Base-by-base conservation (phyloP, 2,329 filamentous ascomycete genomes). In the Fusarium algeriense region DNA sequence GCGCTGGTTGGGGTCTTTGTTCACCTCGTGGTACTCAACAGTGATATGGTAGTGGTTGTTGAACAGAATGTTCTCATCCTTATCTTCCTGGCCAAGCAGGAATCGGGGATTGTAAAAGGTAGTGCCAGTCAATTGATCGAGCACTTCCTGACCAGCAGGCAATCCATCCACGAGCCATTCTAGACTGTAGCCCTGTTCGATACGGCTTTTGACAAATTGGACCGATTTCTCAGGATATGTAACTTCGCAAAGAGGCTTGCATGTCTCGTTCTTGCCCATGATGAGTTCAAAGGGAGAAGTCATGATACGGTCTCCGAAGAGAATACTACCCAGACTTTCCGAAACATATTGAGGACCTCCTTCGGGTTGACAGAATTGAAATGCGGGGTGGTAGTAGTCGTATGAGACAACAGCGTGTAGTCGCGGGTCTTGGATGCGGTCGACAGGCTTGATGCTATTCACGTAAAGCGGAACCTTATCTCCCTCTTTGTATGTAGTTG, bases 11-110 rank as follows among this genome's bases (percentile, higher is more conserved):
- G 86, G 83, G 70, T 88, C 86, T 17, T 87, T 87, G 72, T 85
- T 87, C 41, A 95, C 92, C 76, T 93, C 87, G 79, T 99, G 96
- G 78, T 97, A 98, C 76, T 99, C 95, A 77, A 99, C 89, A 53
- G 91, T 81, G 75, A 99, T 98, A 75, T 98, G 92, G 83, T 97
- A 98, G 81, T 99, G 96, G 81, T 98, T 99, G 85, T 98, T 93
- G 79, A 99, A 86, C 46, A 83, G 82, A 23, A 90, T 81, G 43
- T 91, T 85, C 37, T 87, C 86, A 45, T 88, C 85, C 9, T 87
- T 85, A 34, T 87, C 83, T 11, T 78, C 74, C 53, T 78, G 74
- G 23, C 94, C 94, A 57, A 98, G 86, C 59, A 93, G 87, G 81
- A 99, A 99, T 2, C 96, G 96, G 15, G 95, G 94, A 79, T 91